Evolutionary conservation across 345 rosid genomes (phyloP).

Genomic region (sweet orange (Citrus sinensis)): DNA sequence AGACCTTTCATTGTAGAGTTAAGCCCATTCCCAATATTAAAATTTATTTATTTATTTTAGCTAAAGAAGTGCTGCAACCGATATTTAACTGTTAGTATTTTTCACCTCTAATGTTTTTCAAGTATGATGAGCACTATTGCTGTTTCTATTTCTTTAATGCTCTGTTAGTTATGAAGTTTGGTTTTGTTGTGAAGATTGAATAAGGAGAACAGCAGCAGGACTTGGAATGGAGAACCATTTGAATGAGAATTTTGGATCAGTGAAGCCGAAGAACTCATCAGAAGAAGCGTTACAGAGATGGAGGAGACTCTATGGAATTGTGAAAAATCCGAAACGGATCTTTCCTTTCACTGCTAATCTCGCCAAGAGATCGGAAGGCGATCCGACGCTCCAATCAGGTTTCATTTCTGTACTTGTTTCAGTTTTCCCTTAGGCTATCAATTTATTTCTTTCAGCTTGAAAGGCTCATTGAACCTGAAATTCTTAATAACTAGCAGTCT

Average conservation of each 20-base stretch:
- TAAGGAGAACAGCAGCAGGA: conserved; percentile 4
- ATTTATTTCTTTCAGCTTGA: not conserved
- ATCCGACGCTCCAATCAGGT: conserved; percentile 82
- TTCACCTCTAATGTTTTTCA: not conserved
- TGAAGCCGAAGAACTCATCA: conserved; percentile 84
- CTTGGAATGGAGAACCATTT: conserved; percentile 56
- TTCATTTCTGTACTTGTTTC: not conserved
- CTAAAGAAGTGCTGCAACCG: no score
- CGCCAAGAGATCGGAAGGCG: conserved; percentile 73
- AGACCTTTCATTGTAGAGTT: no score
- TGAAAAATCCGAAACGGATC: conserved; percentile 75
- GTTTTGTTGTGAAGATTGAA: not conserved
- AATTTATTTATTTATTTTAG: no score
- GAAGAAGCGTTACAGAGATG: conserved; percentile 92
- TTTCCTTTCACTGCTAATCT: conserved; percentile 71
- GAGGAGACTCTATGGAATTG: conserved; percentile 86
- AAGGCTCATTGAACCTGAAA: not conserved
- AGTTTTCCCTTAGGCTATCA: not conserved
- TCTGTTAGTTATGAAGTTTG: not conserved
- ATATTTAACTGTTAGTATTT: no score
- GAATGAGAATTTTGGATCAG: conserved; percentile 71
- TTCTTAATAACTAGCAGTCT: no score
- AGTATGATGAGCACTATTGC: not conserved
- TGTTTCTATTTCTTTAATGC: not conserved
- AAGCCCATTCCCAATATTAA: no score